Evolutionary conservation across 148 eudicot species (phyloP).

Genomic region (Vaccinium vitisidaea): DNA sequence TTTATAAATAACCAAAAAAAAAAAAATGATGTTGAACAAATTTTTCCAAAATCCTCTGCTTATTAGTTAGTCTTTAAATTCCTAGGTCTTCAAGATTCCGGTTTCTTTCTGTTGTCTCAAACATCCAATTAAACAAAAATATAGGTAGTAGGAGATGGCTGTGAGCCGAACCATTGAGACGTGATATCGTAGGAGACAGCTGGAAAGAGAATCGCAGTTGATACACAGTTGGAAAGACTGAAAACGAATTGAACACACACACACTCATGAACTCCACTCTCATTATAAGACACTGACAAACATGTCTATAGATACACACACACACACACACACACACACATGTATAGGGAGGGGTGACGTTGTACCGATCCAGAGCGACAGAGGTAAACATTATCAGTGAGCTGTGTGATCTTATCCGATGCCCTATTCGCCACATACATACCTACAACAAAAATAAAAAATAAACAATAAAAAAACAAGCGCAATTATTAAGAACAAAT

Average conservation of each 20-base stretch:
- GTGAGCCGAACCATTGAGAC: not conserved
- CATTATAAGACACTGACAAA: not conserved
- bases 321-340: not conserved
- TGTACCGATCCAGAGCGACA: constrained; percentile 99
- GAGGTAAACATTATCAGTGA: constrained; percentile 88
- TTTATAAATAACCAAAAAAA: not conserved
- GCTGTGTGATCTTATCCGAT: constrained; percentile 94
- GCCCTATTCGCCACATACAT: constrained; percentile 97
- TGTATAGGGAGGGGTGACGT: not conserved
- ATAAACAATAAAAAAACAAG: not conserved
- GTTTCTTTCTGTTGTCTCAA: not conserved
- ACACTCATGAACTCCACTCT: not conserved
- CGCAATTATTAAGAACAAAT: not conserved
- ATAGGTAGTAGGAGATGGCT: not conserved
- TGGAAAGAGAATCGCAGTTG: not conserved
- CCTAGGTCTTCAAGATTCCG: too few species aligned
- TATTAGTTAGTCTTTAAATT: not conserved
- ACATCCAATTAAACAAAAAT: not conserved
- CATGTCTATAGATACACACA: not conserved
- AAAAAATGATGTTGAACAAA: not conserved
- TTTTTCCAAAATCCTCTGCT: not conserved
- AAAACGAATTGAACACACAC: not conserved
- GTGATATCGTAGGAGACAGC: not conserved
- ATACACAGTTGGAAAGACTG: not conserved
- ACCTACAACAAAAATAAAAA: constrained; percentile 34